phyloP scores from a whole-genome alignment of 1,284 basidiomycete species.

The Irpex lacteus region DNA sequence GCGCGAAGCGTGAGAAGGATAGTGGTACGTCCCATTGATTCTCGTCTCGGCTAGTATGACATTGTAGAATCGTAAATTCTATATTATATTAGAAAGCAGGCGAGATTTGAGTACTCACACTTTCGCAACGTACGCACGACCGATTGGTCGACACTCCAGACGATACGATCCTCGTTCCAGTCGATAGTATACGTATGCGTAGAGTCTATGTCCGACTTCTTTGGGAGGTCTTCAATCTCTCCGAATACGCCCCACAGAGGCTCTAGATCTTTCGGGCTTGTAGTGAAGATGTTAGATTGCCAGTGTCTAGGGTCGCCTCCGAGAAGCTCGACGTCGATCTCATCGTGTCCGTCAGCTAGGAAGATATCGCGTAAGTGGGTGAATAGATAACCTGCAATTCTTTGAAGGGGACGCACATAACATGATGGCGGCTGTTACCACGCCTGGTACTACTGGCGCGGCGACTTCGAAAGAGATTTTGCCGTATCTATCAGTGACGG shows the following conservation, averaged over 20 bases:
- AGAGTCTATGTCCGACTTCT: constrained; percentile 21
- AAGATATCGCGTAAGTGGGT: neutral
- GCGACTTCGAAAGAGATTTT: constrained; percentile 35
- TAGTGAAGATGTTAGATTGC: constrained; percentile 46
- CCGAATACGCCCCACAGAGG: constrained; percentile 41
- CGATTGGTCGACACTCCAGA: constrained; percentile 41
- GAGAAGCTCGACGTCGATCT: constrained; percentile 46
- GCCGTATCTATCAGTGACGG: constrained; percentile 28
- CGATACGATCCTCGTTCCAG: constrained; percentile 38
- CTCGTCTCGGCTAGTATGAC: constrained; percentile 30
- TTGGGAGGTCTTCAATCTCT: constrained; percentile 30
- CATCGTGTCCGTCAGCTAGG: constrained; percentile 35
- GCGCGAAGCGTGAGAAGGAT: constrained; percentile 34
- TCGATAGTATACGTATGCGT: constrained; percentile 42
- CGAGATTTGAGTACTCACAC: constrained; percentile 26
- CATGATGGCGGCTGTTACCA: constrained; percentile 39
- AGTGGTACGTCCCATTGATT: constrained; percentile 37
- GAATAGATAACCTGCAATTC: neutral
- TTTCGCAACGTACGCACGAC: constrained; percentile 34
- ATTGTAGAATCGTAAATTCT: neutral
- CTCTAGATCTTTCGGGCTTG: constrained; percentile 28
- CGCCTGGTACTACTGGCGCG: constrained; percentile 33
- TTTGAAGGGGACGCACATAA: constrained; percentile 27
- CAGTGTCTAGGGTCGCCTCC: constrained; percentile 38
- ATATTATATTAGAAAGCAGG: neutral